Evolutionary conservation across 2,329 filamentous ascomycete genomes (phyloP).

Genomic region (Paecilomyces variotii): DNA sequence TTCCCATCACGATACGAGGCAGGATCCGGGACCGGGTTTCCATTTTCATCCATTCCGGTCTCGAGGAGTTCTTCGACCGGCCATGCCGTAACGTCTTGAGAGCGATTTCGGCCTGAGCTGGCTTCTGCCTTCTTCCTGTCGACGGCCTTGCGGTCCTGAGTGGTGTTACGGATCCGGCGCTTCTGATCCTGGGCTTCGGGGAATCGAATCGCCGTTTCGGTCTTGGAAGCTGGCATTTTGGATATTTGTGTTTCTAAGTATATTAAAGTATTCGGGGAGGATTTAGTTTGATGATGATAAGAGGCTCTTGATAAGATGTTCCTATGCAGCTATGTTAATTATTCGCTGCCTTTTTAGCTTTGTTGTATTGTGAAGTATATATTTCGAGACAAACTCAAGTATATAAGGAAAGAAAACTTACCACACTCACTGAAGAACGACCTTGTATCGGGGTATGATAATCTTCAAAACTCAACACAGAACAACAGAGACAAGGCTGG

Average conservation of each 20-base stretch:
- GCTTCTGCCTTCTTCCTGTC: constrained; percentile 7
- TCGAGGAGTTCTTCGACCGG: constrained; percentile 21
- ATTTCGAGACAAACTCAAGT: too few species aligned
- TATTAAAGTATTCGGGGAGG: not conserved
- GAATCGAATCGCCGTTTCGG: constrained; percentile 16
- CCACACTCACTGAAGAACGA: not conserved
- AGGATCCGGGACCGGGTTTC: constrained; percentile 24
- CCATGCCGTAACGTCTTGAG: constrained; percentile 12
- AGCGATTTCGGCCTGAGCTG: constrained; percentile 3
- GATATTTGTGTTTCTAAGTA: not conserved
- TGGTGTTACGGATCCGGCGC: constrained; percentile 13
- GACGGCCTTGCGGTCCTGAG: constrained; percentile 15
- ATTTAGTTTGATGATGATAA: not conserved
- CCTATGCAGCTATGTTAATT: not conserved
- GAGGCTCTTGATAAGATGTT: not conserved
- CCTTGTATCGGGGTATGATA: not conserved
- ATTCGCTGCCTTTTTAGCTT: not conserved
- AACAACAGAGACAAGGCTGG: not conserved
- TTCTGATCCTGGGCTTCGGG: constrained; percentile 13
- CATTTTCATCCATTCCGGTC: constrained; percentile 22
- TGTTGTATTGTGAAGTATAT: not conserved
- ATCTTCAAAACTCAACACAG: not conserved
- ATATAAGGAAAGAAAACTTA: not conserved
- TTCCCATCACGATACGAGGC: constrained; percentile 13
- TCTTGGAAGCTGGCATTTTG: constrained; percentile 14